A percentile compares a stretch with the other conserved stretches of the same genome.
These are phyloP conservation scores for Linaria vulgaris DNA, from an alignment of 257 asterid species.

Conservation along the genomic window DNA sequence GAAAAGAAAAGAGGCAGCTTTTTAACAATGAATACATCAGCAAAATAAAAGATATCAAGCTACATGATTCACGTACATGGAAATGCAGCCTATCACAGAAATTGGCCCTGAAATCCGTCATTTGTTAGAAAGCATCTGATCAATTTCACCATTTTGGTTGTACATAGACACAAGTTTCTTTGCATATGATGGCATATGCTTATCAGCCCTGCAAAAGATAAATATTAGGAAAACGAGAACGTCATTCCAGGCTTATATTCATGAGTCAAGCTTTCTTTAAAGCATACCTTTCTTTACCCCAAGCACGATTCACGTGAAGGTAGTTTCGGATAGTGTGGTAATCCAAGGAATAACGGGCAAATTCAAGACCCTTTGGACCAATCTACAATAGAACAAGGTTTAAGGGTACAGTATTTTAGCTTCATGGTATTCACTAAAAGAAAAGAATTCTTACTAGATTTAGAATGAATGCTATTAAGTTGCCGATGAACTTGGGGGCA, in stretches of 20 bases:
- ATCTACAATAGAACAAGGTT: conserved; percentile 45
- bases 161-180: conserved; percentile 80
- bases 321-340: conserved; percentile 95
- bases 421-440: conserved; percentile 14
- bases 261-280: not conserved
- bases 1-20: conserved; percentile 5
- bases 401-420: conserved; percentile 13
- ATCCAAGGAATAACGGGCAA: conserved; percentile 93
- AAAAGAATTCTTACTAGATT: conserved; percentile 59
- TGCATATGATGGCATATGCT: conserved; percentile 83
- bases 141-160: conserved; percentile 90
- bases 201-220: conserved; percentile 72
- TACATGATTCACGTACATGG: conserved; percentile 22
- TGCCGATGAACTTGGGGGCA: conserved; percentile 80
- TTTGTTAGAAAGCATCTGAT: conserved; percentile 64
- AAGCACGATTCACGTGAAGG: conserved; percentile 69
- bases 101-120: conserved; percentile 31
- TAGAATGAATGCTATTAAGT: conserved; percentile 74
- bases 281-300: conserved; percentile 86
- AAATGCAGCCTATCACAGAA: conserved; percentile 20
- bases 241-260: conserved; percentile 2
- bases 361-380: conserved; percentile 96
- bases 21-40: conserved; percentile 2
- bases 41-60: conserved; percentile 14
- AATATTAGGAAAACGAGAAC: conserved; percentile 16